Percentiles rank a stretch among this genome's conserved stretches.
Conservation (phyloP, 1,139 yeast species). For the Scheffersomyces insectosa region DNA sequence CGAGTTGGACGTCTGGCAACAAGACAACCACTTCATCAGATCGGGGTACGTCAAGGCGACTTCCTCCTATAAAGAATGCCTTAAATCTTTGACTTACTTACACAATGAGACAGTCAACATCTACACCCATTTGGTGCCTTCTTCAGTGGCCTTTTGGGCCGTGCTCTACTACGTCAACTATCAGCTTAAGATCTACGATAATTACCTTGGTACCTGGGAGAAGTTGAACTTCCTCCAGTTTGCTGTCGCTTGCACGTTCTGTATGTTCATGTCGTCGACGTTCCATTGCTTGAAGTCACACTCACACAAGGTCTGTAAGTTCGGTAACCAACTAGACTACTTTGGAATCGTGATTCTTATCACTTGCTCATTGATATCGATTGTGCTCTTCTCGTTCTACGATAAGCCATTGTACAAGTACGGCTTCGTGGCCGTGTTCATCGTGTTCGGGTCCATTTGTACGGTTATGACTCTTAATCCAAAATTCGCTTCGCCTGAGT, state of each 20-base stretch:
- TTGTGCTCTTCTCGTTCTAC: constrained; percentile 65
- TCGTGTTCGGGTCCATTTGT: constrained; percentile 61
- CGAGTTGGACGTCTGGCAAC: constrained; percentile 77
- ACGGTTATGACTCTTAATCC: constrained; percentile 64
- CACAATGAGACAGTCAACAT: constrained; percentile 88
- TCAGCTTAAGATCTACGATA: constrained; percentile 39
- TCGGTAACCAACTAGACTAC: constrained; percentile 84
- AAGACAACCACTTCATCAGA: constrained; percentile 76
- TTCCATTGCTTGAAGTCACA: constrained; percentile 82
- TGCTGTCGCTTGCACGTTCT: constrained; percentile 45
- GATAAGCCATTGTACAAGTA: constrained; percentile 46
- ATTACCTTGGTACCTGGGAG: constrained; percentile 46
- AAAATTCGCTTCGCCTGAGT: constrained; percentile 63
- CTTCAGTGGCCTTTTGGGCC: constrained; percentile 36
- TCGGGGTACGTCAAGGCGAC: constrained; percentile 80
- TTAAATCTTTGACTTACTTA: constrained; percentile 60
- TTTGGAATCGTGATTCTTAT: constrained; percentile 82
- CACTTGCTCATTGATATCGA: constrained; percentile 71
- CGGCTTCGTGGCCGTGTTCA: constrained; percentile 50
- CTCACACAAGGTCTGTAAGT: constrained; percentile 56
- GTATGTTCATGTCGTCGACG: constrained; percentile 71
- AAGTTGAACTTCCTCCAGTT: constrained; percentile 39
- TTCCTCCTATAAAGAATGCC: constrained; percentile 49
- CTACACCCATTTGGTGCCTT: constrained; percentile 78
- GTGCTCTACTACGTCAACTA: constrained; percentile 26